phyloP scores from a whole-genome alignment of 768 basidiomycete species.

The Hydnum rufescens region DNA sequence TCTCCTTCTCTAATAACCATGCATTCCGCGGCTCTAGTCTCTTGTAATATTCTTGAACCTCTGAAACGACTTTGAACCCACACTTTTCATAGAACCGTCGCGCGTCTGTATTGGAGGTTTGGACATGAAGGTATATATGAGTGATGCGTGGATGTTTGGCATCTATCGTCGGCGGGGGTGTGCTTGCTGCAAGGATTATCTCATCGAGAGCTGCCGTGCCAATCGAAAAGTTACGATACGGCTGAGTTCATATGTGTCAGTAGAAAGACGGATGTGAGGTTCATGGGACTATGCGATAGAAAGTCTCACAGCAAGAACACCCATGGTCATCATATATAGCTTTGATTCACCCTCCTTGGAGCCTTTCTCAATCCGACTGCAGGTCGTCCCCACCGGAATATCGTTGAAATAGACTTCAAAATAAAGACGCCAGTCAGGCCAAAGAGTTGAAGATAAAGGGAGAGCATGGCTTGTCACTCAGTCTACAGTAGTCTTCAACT shows the following conservation, averaged over 20 bases:
- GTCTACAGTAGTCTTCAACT: constrained; percentile 71
- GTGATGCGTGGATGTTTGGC: constrained; percentile 21
- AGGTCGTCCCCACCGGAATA: constrained; percentile 74
- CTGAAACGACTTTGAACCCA: constrained; percentile 48
- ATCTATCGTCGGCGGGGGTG: constrained; percentile 10
- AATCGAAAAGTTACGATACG: constrained; percentile 62
- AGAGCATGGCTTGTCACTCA: no score
- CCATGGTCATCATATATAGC: constrained; percentile 84
- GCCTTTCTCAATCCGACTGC: constrained; percentile 54
- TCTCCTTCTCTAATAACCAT: constrained; percentile 55
- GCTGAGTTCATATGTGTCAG: constrained; percentile 24
- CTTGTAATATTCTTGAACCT: constrained; percentile 70
- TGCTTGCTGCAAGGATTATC: constrained; percentile 40
- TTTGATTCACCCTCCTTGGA: constrained; percentile 30
- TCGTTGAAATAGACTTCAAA: constrained; percentile 84
- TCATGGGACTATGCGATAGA: neutral
- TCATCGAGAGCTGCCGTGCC: constrained; percentile 55
- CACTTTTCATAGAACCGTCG: constrained; percentile 70
- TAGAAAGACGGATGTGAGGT: neutral
- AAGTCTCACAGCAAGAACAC: constrained; percentile 55
- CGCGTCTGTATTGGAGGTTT: constrained; percentile 57
- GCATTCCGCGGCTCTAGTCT: constrained; percentile 70
- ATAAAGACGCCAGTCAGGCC: no score
- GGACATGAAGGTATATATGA: constrained; percentile 69
- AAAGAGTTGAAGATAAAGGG: no score